A percentile compares a stretch with the other conserved stretches of the same genome.
phyloP scores from a whole-genome alignment of 805 yeast genomes.

The Diddensiella transvaalensis region DNA sequence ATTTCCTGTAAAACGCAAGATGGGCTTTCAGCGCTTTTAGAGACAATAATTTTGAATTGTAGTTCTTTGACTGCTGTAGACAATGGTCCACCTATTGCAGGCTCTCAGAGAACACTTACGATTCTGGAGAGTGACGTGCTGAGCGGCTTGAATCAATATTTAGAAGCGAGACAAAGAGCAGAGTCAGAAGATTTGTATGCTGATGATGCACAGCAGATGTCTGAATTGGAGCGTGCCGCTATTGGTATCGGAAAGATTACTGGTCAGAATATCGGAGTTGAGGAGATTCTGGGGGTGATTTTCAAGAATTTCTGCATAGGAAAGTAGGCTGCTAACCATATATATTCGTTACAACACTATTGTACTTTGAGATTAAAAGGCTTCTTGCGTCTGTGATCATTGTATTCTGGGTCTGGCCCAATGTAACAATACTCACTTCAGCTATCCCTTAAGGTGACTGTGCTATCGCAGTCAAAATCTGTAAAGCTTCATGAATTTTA shows the following conservation, averaged over 20 bases:
- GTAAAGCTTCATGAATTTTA: no score
- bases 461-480: no score
- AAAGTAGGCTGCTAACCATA: constrained; percentile 42
- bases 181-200: constrained; percentile 26
- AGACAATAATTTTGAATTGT: constrained; percentile 44
- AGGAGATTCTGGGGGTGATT: constrained; percentile 86
- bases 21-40: constrained; percentile 53
- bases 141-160: neutral
- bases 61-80: constrained; percentile 40
- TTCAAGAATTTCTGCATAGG: constrained; percentile 94
- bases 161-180: constrained; percentile 12
- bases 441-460: no score
- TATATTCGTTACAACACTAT: no score
- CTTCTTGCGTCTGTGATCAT: no score
- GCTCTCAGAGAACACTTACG: constrained; percentile 75
- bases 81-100: constrained; percentile 56
- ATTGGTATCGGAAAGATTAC: constrained; percentile 91
- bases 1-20: constrained; percentile 58
- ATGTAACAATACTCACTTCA: no score
- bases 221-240: constrained; percentile 65
- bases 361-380: no score
- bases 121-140: constrained; percentile 67
- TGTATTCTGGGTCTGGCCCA: no score
- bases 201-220: constrained; percentile 79
- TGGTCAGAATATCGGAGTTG: constrained; percentile 83